phyloP scores from a whole-genome alignment of 164 flowering plant genomes.

The Magnolia kwangsiensis region DNA sequence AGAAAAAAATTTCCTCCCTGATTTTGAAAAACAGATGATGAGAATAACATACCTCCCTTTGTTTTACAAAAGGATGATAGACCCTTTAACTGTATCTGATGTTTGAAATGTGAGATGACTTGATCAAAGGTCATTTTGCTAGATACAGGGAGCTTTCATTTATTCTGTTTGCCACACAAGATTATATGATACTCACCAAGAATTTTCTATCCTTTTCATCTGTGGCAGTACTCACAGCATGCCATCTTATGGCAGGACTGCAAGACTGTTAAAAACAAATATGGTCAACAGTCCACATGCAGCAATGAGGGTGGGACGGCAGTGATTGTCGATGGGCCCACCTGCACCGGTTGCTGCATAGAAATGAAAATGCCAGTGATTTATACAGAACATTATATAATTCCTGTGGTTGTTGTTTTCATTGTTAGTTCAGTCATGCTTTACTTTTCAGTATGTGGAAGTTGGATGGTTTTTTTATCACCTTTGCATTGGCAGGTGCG shows the following conservation, averaged over 20 bases:
- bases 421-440: not conserved
- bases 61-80: not conserved
- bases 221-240: not conserved
- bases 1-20: no score
- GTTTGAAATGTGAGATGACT: not conserved
- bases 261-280: not conserved
- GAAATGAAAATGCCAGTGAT: not conserved
- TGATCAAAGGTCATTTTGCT: not conserved
- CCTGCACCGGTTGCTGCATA: not conserved
- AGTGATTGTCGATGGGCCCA: not conserved
- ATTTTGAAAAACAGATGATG: no score
- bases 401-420: not conserved
- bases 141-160: not conserved
- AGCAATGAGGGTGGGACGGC: not conserved
- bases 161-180: not conserved
- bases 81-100: not conserved
- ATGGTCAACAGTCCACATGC: not conserved
- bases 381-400: not conserved
- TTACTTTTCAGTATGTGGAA: not conserved
- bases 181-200: not conserved
- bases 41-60: no score
- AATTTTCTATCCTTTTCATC: not conserved
- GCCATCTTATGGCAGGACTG: not conserved
- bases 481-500: conserved; percentile 47
- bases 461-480: conserved; percentile 5